phyloP scores from a whole-genome alignment of 352 stramenopile genomes.

The Globisporangium parvum region DNA sequence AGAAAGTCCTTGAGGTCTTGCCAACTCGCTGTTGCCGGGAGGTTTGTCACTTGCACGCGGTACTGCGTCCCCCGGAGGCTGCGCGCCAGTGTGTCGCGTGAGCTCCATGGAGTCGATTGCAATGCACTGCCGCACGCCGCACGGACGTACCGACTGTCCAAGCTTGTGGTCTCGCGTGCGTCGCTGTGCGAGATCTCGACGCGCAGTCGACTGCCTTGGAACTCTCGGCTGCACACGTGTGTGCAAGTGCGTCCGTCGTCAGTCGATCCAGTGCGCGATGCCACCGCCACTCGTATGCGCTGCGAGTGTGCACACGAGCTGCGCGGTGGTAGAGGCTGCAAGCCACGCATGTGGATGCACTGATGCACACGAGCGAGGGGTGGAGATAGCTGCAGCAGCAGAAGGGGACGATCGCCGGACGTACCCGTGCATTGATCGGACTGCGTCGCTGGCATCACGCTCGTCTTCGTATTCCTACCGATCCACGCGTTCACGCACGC shows the following conservation, averaged over 20 bases:
- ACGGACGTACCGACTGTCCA: conserved; percentile 6
- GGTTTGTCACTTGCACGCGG: conserved; percentile 37
- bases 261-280: too few species aligned
- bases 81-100: neutral
- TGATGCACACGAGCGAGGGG: too few species aligned
- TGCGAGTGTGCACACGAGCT: neutral
- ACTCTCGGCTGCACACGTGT: conserved; percentile 4
- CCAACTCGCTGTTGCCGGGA: conserved; percentile 42
- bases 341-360: too few species aligned
- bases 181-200: conserved; percentile 46
- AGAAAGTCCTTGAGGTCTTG: conserved; percentile 71
- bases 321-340: neutral
- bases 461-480: conserved; percentile 52
- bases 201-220: conserved; percentile 32
- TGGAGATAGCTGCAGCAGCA: neutral
- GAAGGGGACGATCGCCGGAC: neutral
- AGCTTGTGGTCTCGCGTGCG: conserved; percentile 1
- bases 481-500: neutral
- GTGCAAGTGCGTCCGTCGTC: too few species aligned
- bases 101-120: too few species aligned
- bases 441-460: conserved; percentile 46
- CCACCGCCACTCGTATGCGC: conserved; percentile 1
- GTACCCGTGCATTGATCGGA: conserved; percentile 54
- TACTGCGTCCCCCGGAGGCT: conserved; percentile 45
- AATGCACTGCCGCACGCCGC: too few species aligned